Base-by-base conservation (phyloP, 2,329 filamentous ascomycete species). In the Aulographum hederae region DNA sequence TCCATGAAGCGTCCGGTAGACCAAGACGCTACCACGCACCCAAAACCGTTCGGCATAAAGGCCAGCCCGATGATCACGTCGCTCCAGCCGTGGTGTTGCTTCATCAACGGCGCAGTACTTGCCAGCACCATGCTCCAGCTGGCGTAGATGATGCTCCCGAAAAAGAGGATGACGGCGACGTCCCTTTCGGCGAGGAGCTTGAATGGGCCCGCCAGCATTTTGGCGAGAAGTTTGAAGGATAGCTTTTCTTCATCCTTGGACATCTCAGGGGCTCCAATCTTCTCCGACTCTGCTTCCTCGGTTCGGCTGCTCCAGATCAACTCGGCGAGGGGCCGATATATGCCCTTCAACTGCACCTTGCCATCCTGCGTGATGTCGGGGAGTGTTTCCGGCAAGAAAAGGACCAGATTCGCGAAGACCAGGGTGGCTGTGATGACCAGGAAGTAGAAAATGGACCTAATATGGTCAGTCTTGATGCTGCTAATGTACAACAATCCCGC, bases 81-180 rank as follows among this genome's bases (percentile, higher is more conserved):
- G 4, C 34, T 43, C 1, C 65, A 47, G 5, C 48, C 47, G 35
- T 68, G 68, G 3, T 39, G 41, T 1, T 41, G 36, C 20, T 58
- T 41, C 39, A 68, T 64, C 0, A 68, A 50, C 0, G 54, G 54
- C 0, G 65, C 63, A 53, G 65, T 61, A 21, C 57, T 58, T 0
- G 65, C 65, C 34, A 66, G 65, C 39, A 55, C 60, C 60, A 67
- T 67, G 34, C 67, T 62, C 60, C 62, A 69, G 5, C 64, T 57
- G 1, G 61, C 53, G 34, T 67, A 69, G 44, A 65, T 60, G 3
- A 66, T 41, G 0, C 58, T 58, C 3, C 65, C 50, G 32, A 62
- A 67, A 12, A 58, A 3, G 18, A 66, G 57, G 4, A 63, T 54
- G 0, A 55, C 53, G 0, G 54, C 47, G 0, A 60, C 56, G 1